phyloP scores from a whole-genome alignment of 2,329 filamentous ascomycete species.

The Calonectria pauciramosa region DNA sequence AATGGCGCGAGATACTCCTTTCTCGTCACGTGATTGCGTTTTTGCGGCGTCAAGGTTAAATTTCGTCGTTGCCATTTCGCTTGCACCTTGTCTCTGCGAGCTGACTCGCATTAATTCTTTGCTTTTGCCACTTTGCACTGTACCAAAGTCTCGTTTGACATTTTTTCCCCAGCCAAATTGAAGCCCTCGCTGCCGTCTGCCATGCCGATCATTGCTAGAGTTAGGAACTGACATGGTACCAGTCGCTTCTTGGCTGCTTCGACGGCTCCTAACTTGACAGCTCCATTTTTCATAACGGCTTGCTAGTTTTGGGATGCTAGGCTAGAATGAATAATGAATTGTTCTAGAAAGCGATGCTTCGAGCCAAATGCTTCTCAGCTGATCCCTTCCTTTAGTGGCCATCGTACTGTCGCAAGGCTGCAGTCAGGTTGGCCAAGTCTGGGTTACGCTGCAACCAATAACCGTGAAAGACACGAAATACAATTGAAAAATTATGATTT shows the following conservation, averaged over 20 bases:
- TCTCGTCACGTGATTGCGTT: not conserved
- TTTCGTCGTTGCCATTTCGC: not conserved
- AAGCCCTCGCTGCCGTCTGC: not conserved
- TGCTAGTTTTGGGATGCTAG: not conserved
- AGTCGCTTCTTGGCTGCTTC: not conserved
- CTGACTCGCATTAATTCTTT: not conserved
- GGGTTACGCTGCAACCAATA: not conserved
- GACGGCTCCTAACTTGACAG: not conserved
- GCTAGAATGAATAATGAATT: not conserved
- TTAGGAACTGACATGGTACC: not conserved
- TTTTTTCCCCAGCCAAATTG: not conserved
- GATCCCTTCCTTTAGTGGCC: not conserved
- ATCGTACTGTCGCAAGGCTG: not conserved
- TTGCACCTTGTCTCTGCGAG: not conserved
- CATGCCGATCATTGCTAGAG: not conserved
- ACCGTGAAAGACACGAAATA: not conserved
- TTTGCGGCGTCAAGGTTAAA: slow-evolving; percentile 4
- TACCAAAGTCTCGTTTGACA: not conserved
- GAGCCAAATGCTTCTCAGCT: not conserved
- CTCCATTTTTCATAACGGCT: not conserved
- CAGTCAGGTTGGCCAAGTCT: not conserved
- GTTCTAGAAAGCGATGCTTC: not conserved
- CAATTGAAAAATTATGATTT: not conserved
- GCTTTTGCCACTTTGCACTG: not conserved
- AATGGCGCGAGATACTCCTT: not conserved